Base-by-base conservation (phyloP, 1,139 yeast genomes). In the Diutina siamensis region DNA sequence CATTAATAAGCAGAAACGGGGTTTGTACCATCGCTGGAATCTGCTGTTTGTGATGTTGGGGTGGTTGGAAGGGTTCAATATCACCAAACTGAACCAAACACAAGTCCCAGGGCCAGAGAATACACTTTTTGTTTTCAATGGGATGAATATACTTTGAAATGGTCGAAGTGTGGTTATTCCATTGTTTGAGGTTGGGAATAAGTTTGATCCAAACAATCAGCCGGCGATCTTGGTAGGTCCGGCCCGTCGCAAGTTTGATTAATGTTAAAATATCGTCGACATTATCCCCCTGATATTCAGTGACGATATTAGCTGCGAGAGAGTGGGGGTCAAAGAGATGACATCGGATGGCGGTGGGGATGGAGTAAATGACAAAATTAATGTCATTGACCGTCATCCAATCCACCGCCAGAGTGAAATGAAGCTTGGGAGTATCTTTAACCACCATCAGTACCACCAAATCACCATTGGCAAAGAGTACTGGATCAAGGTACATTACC, bases 281-380 rank as follows among this genome's bases (percentile, higher is more conserved):
- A n/a, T 31, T 20, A 18, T 31, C 35, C 21, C 66, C 66, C 4
- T 70, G 73, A 18, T 22, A n/a, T 15, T 15, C 25, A n/a, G 31
- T n/a, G 2, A 38, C 42, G 20, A 38, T 25, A 25, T 25, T 38
- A 10, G 32, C 32, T 1, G 42, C 42, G 25, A 38, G 42, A 18
- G 21, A 17, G 4, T 17, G 53, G 5, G 72, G 68, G 33, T 80
- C 77, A 47, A 60, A 68, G 35, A 81, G 63, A 51, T 77, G 80
- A 46, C 86, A 84, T 46, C 88, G 63, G 17, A 83, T 78, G 0
- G 89, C 94, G 12, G 88, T 78, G 0, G 95, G 95, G 4, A 82
- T 76, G 45, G 85, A 57, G 53, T 83, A 82, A 0, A 84, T 61
- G 7, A 77, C 83, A 55, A 69, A 74, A 18, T 45, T 46, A 8